Base-by-base conservation (phyloP, 805 yeast species). In the Kluyveromyces dobzhanskii region DNA sequence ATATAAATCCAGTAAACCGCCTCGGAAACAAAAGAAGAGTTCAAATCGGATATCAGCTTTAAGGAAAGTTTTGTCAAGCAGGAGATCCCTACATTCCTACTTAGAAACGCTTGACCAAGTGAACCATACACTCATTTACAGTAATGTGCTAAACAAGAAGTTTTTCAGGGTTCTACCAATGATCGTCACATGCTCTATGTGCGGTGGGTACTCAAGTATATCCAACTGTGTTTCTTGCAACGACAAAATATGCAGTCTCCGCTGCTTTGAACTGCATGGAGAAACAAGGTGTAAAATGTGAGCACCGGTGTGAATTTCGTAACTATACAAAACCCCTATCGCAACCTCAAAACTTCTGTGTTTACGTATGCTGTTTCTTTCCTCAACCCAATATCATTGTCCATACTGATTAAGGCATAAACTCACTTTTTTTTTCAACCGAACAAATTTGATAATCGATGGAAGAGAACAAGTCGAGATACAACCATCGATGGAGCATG, bases 1-100 rank as follows among this genome's bases (percentile, higher is more conserved):
- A 17, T 61, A 61, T 43, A 51, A 51, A 30, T 59, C 62, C 8
- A 60, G 61, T n/a, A 60, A 58, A 35, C 59, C 57, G 6, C 57
- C 60, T 4, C 44, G 42, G 21, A 50, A 50, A n/a, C 54, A 51
- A 34, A 48, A 51, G 43, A 59, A 59, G 29, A 54, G 50, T 32
- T 53, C 62, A 4, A 57, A 59, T 41, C 48, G 62, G 31, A 41
- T 52, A 2, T 56, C 51, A 9, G 58, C 59, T 4, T 34, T 59
- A 28, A 57, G 52, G 40, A 61, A 58, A 40, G 49, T 54, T 3
- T 37, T 61, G 25, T 39, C 51, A 0, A 48, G 60, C 18, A 52
- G 51, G n/a, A 51, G 65, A 39, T 46, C 56, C 3, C 33, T 59
- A 8, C 51, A 54, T 36, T 53, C 59, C 23, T 60, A 56, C 42